Conservation (phyloP, 768 basidiomycete species). For the Phanerochaete sordida region DNA sequence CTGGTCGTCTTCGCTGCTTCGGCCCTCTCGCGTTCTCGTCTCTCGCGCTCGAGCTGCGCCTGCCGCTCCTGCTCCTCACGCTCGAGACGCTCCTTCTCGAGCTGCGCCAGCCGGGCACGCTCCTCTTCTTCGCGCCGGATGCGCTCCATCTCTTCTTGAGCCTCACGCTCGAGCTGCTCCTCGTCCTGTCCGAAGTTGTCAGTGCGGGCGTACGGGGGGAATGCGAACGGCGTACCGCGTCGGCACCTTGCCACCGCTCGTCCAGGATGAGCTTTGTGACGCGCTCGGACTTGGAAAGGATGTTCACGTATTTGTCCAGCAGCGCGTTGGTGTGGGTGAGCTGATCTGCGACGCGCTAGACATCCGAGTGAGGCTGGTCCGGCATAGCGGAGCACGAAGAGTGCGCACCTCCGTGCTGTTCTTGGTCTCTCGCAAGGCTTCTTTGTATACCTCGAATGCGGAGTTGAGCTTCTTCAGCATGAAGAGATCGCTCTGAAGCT, state of each 20-base stretch:
- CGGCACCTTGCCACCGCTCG: slow-evolving; percentile 72
- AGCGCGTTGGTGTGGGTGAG: slow-evolving; percentile 69
- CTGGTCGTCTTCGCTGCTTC: slow-evolving; percentile 27
- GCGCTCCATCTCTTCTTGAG: slow-evolving; percentile 35
- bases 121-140: slow-evolving; percentile 34
- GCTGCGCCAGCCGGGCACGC: slow-evolving; percentile 23
- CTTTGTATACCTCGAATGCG: slow-evolving; percentile 64
- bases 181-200: slow-evolving; percentile 50
- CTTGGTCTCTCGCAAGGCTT: slow-evolving; percentile 59
- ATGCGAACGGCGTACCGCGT: slow-evolving; percentile 46
- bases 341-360: slow-evolving; percentile 61
- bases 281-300: slow-evolving; percentile 68
- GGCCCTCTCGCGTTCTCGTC: slow-evolving; percentile 42
- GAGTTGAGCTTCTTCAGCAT: slow-evolving; percentile 71
- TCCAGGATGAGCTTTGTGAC: slow-evolving; percentile 69
- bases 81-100: slow-evolving; percentile 47
- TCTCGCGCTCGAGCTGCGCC: slow-evolving; percentile 39
- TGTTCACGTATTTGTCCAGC: slow-evolving; percentile 69
- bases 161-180: slow-evolving; percentile 44
- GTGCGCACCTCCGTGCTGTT: slow-evolving; percentile 64
- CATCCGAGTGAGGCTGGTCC: neutral
- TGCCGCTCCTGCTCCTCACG: slow-evolving; percentile 45
- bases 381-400: neutral
- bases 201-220: neutral
- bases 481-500: slow-evolving; percentile 69